Base-by-base conservation (phyloP, 164 flowering plant genomes). In the Stephania cephalantha region DNA sequence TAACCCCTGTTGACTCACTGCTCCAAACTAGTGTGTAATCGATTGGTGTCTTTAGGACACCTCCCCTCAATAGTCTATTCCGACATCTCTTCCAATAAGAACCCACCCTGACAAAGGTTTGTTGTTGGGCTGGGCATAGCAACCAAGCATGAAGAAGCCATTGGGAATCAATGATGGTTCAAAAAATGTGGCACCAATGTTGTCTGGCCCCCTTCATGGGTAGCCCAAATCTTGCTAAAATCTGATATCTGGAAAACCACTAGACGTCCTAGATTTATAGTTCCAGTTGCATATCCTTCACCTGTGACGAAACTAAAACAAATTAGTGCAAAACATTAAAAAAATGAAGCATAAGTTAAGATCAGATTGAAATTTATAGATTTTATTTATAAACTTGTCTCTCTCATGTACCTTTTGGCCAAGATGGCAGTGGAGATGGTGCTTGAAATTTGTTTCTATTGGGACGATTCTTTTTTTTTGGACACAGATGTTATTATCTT, bases 21-120 rank as follows among this genome's bases (percentile, higher is more conserved):
- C 83, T 85, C 90, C 90, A 90, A 45, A 90, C 82, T 13, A 92
- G 90, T 1, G 84, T 84, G 82, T 89, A 94, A 73, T 92, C 95
- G 6, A 80, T 22, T 0, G 98, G 98, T 55, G 68, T 75, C 70
- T 70, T 71, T 0, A 93, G 81, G 2, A 82, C 70, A 5, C 46
- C 79, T 31, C 35, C 35, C 35, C 35, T 31, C 35, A 3, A 31
- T 1, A 31, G 35, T 31, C 35, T 18, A 9, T 71, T 5, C 74
- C 45, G 5, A 55, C 73, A n/a, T 81, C 85, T 85, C 85, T 89
- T 0, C 80, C 95, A 0, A 72, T 88, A 4, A 95, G 87, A 69
- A 88, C 88, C 87, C 88, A 87, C 2, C 98, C 96, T n/a, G 79
- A 90, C 12, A 89, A 87, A 11, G 89, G 83, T 35, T 63, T 79